phyloP scores from a whole-genome alignment of 805 yeast species.

The Candida incommunis region DNA sequence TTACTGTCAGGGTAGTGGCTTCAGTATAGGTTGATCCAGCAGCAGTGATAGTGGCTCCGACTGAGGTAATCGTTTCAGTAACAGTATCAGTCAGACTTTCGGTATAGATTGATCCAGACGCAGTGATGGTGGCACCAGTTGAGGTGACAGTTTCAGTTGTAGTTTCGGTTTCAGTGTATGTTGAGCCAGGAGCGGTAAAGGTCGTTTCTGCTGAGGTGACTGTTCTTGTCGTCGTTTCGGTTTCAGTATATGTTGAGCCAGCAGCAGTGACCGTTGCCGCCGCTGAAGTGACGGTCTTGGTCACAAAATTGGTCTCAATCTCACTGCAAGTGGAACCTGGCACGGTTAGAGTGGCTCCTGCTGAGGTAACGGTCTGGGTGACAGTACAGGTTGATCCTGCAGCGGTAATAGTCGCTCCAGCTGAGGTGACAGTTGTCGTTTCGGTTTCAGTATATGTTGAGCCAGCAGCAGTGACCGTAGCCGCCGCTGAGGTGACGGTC shows the following conservation, averaged over 20 bases:
- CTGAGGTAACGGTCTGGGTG: neutral
- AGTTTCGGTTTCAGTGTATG: neutral
- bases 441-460: too few species aligned
- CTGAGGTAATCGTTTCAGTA: neutral
- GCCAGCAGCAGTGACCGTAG: neutral
- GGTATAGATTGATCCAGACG: neutral
- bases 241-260: neutral
- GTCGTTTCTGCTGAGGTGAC: neutral
- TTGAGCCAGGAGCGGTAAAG: neutral
- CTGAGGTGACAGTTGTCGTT: too few species aligned
- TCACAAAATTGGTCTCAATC: neutral
- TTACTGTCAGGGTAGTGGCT: too few species aligned
- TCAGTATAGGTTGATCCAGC: too few species aligned
- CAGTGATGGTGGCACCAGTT: neutral
- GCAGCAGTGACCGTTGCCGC: neutral
- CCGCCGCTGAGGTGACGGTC: neutral
- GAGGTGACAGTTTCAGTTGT: neutral
- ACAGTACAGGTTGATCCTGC: neutral
- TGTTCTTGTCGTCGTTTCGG: neutral
- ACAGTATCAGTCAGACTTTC: neutral
- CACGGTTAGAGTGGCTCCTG: neutral
- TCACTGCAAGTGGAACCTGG: neutral
- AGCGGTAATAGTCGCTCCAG: neutral
- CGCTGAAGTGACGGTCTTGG: neutral
- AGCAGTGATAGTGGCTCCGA: neutral